Base-by-base conservation (phyloP, 129 eudicot species). In the Rutidosis leptorrhynchoides region DNA sequence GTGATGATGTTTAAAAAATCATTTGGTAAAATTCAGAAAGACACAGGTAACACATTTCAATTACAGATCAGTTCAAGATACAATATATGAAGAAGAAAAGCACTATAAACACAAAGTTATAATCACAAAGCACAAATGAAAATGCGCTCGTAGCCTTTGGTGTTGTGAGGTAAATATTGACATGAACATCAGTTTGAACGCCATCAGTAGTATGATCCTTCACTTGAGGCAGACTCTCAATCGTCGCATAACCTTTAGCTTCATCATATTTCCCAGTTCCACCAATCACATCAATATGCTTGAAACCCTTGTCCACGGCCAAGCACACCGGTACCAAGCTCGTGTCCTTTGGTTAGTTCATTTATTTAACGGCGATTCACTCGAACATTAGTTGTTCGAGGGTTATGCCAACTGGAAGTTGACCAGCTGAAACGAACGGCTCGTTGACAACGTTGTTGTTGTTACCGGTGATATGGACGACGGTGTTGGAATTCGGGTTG, bases 171-270 rank as follows among this genome's bases (percentile, higher is more conserved):
- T 82, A 89, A 3, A 94, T 83, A 49, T 82, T 86, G 61, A 94
- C 81, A 40, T 94, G 95, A 5, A 87, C 86, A 28, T 89, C 65
- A 15, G 99, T 94, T 27, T 94, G 95, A 5, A 89, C 80, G 7
- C 99, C 99, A 83, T 94, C 99, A 22, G 99, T 94, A 1, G 88
- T 86, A 57, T 94, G 99, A 63, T 94, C 95, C 66, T 94, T 88
- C 30, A 61, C 90, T 57, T 84, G 93, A 53, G 85, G 99, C 58
- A 94, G 61, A 51, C 86, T 84, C 77, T 89, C 99, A 64, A 94
- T 83, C 1, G 90, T 82, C 21, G 99, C 93, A 79, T 86, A 89
- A 63, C 99, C 99, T 72, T 84, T 89, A 0, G 87, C n/a, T n/a
- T n/a, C n/a, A n/a, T n/a, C n/a, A n/a, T n/a, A n/a, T n/a, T n/a